Evolutionary conservation across 2,329 filamentous ascomycete species (phyloP).

Genomic region (Sclerotinia minor): DNA sequence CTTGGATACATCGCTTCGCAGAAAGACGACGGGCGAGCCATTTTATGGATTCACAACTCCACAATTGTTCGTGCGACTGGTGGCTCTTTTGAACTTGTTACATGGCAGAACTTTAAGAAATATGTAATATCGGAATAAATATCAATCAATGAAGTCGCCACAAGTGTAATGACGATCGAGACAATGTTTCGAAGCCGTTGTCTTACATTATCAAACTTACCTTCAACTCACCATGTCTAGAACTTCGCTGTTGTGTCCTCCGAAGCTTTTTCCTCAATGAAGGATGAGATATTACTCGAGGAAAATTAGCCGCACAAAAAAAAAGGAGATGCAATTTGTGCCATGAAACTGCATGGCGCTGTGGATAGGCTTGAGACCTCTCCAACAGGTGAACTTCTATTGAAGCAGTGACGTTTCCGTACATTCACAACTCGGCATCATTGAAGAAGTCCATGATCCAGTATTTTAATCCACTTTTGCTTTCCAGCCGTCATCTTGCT

Average conservation of each 20-base stretch:
- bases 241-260: constrained; percentile 6
- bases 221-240: neutral
- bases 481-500: constrained; percentile 4
- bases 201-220: constrained; percentile 4
- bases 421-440: neutral
- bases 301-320: neutral
- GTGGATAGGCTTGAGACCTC: constrained; percentile 18
- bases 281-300: neutral
- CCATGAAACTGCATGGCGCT: constrained; percentile 22
- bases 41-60: neutral
- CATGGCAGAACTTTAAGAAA: neutral
- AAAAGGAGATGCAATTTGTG: neutral
- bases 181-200: constrained; percentile 9
- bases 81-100: neutral
- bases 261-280: neutral
- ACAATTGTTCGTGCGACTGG: neutral
- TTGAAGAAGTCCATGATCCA: constrained; percentile 12
- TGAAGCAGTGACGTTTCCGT: constrained; percentile 14
- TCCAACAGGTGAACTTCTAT: constrained; percentile 7
- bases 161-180: constrained; percentile 1
- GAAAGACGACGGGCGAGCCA: neutral
- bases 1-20: constrained; percentile 1
- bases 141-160: neutral
- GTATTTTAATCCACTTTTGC: neutral
- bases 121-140: neutral